phyloP scores from a whole-genome alignment of 331 rosid genomes.

The Rosa hybrid region DNA sequence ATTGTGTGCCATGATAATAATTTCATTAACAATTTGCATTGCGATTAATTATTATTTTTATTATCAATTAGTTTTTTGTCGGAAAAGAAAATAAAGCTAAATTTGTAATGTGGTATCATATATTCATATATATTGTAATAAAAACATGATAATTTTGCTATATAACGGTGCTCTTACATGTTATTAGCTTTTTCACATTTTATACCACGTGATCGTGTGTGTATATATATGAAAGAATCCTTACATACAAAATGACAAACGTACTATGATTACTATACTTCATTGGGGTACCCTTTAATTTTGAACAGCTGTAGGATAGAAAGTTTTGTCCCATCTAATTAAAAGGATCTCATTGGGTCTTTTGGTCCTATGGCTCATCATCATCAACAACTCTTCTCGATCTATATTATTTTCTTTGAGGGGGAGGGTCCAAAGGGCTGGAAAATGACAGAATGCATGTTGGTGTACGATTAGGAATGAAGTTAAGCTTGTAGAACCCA shows the following conservation, averaged over 20 bases:
- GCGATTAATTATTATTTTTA: not conserved
- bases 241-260: slow-evolving; percentile 2
- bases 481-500: slow-evolving; percentile 3
- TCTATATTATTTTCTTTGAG: slow-evolving; percentile 5
- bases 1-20: not conserved
- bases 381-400: slow-evolving; percentile 21
- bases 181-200: not conserved
- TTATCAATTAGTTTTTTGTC: not conserved
- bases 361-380: slow-evolving; percentile 34
- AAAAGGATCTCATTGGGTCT: slow-evolving; percentile 22
- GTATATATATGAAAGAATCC: not conserved
- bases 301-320: slow-evolving; percentile 54
- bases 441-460: not conserved
- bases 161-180: not conserved
- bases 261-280: slow-evolving; percentile 29
- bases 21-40: not conserved
- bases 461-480: not conserved
- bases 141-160: too few relatives aligned
- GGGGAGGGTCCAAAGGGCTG: not conserved
- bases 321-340: slow-evolving; percentile 60
- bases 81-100: too few relatives aligned
- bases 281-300: slow-evolving; percentile 25
- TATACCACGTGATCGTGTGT: not conserved
- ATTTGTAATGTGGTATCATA: too few relatives aligned
- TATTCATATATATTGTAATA: too few relatives aligned